A percentile compares a stretch with the other conserved stretches of the same genome.
phyloP scores from a whole-genome alignment of 2,329 filamentous ascomycete genomes.

The Xenosphaeropsis pyriputrescens region DNA sequence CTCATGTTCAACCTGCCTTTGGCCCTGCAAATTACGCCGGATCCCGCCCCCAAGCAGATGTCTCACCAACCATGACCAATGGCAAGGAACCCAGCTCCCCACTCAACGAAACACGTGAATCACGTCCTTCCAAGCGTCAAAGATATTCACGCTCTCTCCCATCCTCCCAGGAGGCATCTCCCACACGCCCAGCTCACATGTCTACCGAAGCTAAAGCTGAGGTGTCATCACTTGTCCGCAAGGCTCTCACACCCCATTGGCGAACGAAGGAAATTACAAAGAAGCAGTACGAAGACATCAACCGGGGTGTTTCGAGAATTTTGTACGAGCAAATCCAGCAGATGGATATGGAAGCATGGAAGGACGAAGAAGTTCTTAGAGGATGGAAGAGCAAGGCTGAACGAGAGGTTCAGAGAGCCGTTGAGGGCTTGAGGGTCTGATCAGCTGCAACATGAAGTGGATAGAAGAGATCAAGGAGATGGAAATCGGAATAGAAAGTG shows the following conservation, averaged over 20 bases:
- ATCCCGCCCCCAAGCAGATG: constrained; percentile 31
- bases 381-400: constrained; percentile 65
- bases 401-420: constrained; percentile 64
- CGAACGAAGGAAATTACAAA: constrained; percentile 65
- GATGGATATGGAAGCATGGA: too few species aligned
- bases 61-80: constrained; percentile 10
- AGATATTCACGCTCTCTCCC: constrained; percentile 17
- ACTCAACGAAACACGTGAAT: constrained; percentile 7
- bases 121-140: constrained; percentile 14
- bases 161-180: constrained; percentile 41
- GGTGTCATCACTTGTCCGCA: constrained; percentile 77
- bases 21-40: constrained; percentile 64
- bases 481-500: constrained; percentile 2
- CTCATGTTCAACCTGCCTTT: constrained; percentile 58
- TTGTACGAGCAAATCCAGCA: constrained; percentile 53
- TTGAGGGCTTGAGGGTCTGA: constrained; percentile 40
- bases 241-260: constrained; percentile 65
- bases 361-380: constrained; percentile 46
- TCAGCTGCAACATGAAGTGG: not conserved
- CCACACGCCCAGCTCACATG: constrained; percentile 42
- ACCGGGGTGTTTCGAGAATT: constrained; percentile 74
- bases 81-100: constrained; percentile 7
- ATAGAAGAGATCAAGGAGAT: constrained; percentile 3
- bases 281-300: constrained; percentile 86
- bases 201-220: constrained; percentile 76